Evolutionary conservation across 192 early-diverging fungal genomes (phyloP).

Genomic region (Piromyces finnis): DNA sequence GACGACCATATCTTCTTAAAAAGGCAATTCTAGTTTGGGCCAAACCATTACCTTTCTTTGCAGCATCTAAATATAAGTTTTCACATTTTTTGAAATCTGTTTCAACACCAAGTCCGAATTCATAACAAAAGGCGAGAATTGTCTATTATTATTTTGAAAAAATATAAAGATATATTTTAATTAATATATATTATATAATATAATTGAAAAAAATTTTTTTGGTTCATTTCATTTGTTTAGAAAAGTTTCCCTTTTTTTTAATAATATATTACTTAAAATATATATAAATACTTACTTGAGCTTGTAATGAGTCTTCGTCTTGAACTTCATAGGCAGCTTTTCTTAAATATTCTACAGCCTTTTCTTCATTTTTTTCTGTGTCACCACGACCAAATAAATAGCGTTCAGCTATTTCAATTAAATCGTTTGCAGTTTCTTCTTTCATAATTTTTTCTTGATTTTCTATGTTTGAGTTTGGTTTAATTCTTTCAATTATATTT

Average conservation of each 20-base stretch:
- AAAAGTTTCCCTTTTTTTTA: too few relatives aligned
- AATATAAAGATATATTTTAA: too few relatives aligned
- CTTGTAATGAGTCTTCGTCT: conserved; percentile 4
- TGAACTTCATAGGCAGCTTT: conserved; percentile 16
- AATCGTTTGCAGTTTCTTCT: too few relatives aligned
- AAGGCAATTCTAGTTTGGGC: conserved; percentile 53
- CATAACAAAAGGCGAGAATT: conserved; percentile 60
- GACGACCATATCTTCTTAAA: conserved; percentile 61
- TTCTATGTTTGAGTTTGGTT: too few relatives aligned
- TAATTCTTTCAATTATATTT: too few relatives aligned
- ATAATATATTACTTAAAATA: too few relatives aligned
- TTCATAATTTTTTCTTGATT: too few relatives aligned
- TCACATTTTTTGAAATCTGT: conserved; percentile 45
- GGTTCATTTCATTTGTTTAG: too few relatives aligned
- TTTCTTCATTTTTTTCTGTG: conserved; percentile 12
- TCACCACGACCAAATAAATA: conserved; percentile 31
- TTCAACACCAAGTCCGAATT: conserved; percentile 60
- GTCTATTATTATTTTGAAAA: conserved; percentile 14
- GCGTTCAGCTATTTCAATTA: too few relatives aligned
- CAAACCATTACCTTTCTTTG: conserved; percentile 36
- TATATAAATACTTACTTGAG: conserved; percentile 8
- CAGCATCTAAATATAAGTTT: conserved; percentile 41
- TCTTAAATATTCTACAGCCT: conserved; percentile 28
- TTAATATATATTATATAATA: too few relatives aligned
- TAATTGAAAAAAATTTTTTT: too few relatives aligned